phyloP scores from a whole-genome alignment of 2,329 filamentous ascomycete species.

The Aureobasidium sp. region DNA sequence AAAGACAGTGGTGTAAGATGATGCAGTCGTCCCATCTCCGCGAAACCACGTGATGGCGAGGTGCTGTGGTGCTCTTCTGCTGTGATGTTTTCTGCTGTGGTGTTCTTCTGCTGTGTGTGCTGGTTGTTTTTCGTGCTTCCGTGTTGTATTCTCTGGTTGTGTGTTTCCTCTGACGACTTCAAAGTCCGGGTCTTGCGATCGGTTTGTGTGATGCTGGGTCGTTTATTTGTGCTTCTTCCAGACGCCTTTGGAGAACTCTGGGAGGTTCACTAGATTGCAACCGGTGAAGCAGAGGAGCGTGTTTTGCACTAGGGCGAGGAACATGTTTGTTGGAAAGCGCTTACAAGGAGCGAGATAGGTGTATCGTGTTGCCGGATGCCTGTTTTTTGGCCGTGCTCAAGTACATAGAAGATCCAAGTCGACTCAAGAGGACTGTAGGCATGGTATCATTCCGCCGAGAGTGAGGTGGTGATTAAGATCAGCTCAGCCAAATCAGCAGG shows the following conservation, averaged over 20 bases:
- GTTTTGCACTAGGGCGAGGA: not conserved
- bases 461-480: too few species aligned
- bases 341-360: not conserved
- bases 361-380: not conserved
- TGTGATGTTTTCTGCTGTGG: not conserved
- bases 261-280: not conserved
- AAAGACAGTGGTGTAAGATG: not conserved
- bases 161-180: not conserved
- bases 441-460: not conserved
- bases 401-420: not conserved
- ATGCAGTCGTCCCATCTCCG: not conserved
- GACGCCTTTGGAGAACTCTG: not conserved
- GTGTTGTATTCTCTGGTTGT: not conserved
- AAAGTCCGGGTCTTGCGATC: not conserved
- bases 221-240: not conserved
- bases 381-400: not conserved
- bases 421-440: not conserved
- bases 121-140: not conserved
- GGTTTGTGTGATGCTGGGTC: not conserved
- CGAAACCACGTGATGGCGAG: not conserved
- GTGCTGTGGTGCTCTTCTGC: not conserved
- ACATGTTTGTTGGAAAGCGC: not conserved
- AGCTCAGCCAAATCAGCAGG: not conserved
- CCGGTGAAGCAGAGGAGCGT: not conserved
- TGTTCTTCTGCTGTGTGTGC: not conserved